Conservation (phyloP, 1,284 basidiomycete genomes). For the Malassezia equina region DNA sequence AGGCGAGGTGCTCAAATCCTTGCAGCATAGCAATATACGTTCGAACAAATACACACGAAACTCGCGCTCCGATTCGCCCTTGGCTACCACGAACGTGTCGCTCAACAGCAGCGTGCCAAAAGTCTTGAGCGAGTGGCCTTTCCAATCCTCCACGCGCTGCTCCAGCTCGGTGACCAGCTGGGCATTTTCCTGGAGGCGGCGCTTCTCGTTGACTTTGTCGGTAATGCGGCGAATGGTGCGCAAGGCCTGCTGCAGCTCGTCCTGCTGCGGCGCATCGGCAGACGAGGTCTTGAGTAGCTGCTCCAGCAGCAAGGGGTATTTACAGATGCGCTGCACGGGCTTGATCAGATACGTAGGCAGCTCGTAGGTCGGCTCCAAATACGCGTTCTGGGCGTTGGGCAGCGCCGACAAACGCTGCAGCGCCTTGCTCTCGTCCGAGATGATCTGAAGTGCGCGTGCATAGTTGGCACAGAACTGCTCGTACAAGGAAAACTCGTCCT, state of each 20-base stretch:
- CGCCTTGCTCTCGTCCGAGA: slow-evolving; percentile 51
- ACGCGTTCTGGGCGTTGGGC: slow-evolving; percentile 38
- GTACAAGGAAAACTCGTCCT: slow-evolving; percentile 59
- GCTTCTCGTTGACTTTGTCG: slow-evolving; percentile 89
- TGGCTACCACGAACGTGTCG: slow-evolving; percentile 89
- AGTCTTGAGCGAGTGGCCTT: slow-evolving; percentile 85
- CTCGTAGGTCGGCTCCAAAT: slow-evolving; percentile 55
- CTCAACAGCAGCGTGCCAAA: slow-evolving; percentile 88
- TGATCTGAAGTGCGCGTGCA: slow-evolving; percentile 64
- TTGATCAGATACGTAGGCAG: slow-evolving; percentile 73
- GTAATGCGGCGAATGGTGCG: slow-evolving; percentile 84
- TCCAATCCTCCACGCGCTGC: slow-evolving; percentile 92
- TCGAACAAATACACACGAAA: slow-evolving; percentile 99
- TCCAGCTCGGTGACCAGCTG: slow-evolving; percentile 81
- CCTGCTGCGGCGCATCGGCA: slow-evolving; percentile 50
- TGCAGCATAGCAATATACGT: slow-evolving; percentile 97
- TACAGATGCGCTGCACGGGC: slow-evolving; percentile 67
- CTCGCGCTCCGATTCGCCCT: slow-evolving; percentile 89
- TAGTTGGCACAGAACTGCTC: slow-evolving; percentile 92
- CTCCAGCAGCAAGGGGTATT: slow-evolving; percentile 60
- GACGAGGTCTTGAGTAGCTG: slow-evolving; percentile 58
- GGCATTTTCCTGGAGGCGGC: slow-evolving; percentile 68
- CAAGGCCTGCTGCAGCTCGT: slow-evolving; percentile 73
- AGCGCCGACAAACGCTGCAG: slow-evolving; percentile 27
- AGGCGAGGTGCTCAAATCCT: slow-evolving; percentile 57